phyloP scores from a whole-genome alignment of 352 stramenopile genomes.

The Pythium biforme region DNA sequence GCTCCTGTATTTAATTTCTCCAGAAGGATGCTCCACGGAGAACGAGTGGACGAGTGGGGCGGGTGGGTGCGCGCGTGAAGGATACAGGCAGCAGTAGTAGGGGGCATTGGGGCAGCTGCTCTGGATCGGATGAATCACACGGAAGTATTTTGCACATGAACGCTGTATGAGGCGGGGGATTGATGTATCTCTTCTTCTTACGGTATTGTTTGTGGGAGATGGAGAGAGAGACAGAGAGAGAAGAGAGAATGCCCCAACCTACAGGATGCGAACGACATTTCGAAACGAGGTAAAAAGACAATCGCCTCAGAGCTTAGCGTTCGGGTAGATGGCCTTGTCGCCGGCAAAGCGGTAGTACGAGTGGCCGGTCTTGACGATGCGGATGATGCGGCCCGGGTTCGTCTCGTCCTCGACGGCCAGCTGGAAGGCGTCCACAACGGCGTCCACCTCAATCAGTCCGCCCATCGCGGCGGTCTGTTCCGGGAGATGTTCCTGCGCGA shows the following conservation, averaged over 20 bases:
- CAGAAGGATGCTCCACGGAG: conserved; percentile 10
- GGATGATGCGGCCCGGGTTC: conserved; percentile 58
- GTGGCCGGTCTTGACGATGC: conserved; percentile 48
- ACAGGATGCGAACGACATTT: background rate
- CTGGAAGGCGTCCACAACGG: conserved; percentile 57
- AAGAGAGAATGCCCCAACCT: too few relatives aligned
- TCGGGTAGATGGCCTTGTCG: conserved; percentile 70
- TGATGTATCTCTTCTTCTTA: too few relatives aligned
- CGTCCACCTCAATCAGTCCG: conserved; percentile 37
- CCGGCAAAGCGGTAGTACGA: conserved; percentile 63
- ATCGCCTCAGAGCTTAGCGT: conserved; percentile 50
- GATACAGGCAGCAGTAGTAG: background rate
- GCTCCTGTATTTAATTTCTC: conserved; percentile 33
- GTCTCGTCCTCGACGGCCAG: conserved; percentile 45
- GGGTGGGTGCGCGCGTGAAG: background rate
- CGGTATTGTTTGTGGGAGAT: background rate
- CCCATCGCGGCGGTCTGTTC: conserved; percentile 59
- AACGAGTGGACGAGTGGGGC: background rate
- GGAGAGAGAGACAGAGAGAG: too few relatives aligned
- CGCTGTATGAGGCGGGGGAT: too few relatives aligned
- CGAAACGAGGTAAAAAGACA: background rate
- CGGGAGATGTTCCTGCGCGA: conserved; percentile 34
- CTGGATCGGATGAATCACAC: background rate
- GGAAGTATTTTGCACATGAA: conserved; percentile 4
- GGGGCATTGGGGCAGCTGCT: background rate